Evolutionary conservation across 2,329 filamentous ascomycete species (phyloP).

Genomic region (Diaporthe capsici): DNA sequence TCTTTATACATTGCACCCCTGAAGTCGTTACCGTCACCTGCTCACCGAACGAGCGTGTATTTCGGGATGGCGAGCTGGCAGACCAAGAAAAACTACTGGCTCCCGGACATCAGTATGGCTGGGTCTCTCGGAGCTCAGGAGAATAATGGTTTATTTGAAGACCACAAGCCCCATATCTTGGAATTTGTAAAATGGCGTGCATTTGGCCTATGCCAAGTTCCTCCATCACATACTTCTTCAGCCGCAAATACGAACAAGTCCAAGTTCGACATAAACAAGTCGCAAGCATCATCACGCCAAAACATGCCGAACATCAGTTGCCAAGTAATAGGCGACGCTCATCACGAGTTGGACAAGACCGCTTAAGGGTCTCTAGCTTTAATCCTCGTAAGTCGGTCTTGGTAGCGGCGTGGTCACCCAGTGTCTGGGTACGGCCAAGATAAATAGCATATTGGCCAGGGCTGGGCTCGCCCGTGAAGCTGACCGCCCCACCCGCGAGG

Average conservation of each 20-base stretch:
- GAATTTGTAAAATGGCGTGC: slow-evolving; percentile 3
- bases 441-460: slow-evolving; percentile 6
- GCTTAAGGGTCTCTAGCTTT: neutral
- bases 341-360: slow-evolving; percentile 26
- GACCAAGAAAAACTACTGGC: slow-evolving; percentile 17
- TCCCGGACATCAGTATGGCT: slow-evolving; percentile 1
- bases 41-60: neutral
- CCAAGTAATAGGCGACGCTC: neutral
- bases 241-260: slow-evolving; percentile 24
- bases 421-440: slow-evolving; percentile 12
- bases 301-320: neutral
- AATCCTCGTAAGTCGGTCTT: slow-evolving; percentile 10
- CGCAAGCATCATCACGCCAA: neutral
- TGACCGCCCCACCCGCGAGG: neutral
- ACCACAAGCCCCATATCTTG: neutral
- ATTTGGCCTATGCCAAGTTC: slow-evolving; percentile 12
- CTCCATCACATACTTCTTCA: neutral
- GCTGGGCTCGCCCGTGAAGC: slow-evolving; percentile 21
- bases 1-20: neutral
- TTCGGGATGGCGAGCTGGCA: neutral
- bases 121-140: neutral
- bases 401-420: neutral
- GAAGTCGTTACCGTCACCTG: neutral
- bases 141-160: neutral
- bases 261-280: neutral